Percentiles rank a stretch among this genome's conserved stretches.
Evolutionary conservation across 2,329 filamentous ascomycete species (phyloP).

Genomic region (Aspergillus carbonarius): DNA sequence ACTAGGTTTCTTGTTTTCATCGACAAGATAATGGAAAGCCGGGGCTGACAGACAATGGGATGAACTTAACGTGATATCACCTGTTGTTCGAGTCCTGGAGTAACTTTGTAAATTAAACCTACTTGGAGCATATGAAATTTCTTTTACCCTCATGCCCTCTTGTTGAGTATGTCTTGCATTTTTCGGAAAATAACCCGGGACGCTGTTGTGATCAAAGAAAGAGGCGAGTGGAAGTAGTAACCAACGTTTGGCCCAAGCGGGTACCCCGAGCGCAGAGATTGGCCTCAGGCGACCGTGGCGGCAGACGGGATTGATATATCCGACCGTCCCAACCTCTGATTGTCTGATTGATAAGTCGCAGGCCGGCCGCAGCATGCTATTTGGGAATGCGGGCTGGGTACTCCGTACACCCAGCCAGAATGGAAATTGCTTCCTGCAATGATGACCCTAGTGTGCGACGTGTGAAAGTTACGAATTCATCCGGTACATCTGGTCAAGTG

Average conservation of each 20-base stretch:
- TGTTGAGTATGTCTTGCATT: not conserved
- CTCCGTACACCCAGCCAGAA: not conserved
- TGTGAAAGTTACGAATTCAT: conserved; percentile 5
- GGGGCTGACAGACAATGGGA: conserved; percentile 25
- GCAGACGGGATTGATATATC: conserved; percentile 17
- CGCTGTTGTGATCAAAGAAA: not conserved
- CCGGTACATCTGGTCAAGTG: not conserved
- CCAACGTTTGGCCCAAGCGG: not conserved
- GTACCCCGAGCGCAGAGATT: conserved; percentile 1
- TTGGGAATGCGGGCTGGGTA: not conserved
- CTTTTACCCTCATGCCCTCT: conserved; percentile 12
- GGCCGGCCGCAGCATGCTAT: not conserved
- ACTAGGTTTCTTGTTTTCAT: conserved; percentile 35
- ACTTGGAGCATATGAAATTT: conserved; percentile 26
- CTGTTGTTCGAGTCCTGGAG: conserved; percentile 19
- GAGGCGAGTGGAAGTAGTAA: not conserved
- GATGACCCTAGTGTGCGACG: conserved; percentile 9
- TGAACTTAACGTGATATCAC: conserved; percentile 26
- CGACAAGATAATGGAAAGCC: conserved; percentile 30
- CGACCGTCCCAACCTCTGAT: not conserved
- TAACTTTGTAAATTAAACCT: conserved; percentile 31
- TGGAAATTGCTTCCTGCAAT: not conserved
- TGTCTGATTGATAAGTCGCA: conserved; percentile 4
- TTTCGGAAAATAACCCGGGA: not conserved
- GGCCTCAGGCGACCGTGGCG: conserved; percentile 10